Conservation (phyloP, 208 protist species). For the Trypanosomatidae sp. region DNA sequence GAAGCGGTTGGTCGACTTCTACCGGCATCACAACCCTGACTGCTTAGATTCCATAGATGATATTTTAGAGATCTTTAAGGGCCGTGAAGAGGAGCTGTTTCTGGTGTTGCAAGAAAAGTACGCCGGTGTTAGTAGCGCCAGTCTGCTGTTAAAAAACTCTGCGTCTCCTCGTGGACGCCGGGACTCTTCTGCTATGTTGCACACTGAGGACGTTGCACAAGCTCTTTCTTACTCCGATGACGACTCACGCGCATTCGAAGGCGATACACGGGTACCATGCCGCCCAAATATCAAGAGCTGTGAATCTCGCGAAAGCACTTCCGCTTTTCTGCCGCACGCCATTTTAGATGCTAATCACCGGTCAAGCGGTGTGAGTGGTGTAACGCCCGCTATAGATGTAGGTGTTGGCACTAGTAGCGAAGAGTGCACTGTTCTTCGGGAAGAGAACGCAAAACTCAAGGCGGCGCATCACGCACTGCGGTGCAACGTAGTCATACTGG, state of each 20-base stretch:
- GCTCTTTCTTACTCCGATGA: too few relatives aligned
- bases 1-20: slow-evolving; percentile 10
- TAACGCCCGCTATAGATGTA: too few relatives aligned
- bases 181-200: neutral
- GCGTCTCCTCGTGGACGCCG: neutral
- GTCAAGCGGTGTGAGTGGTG: too few relatives aligned
- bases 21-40: slow-evolving; percentile 13
- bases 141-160: neutral
- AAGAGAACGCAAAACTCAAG: neutral
- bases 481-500: slow-evolving; percentile 10
- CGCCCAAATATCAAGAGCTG: too few relatives aligned
- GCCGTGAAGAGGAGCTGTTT: slow-evolving; percentile 23
- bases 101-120: slow-evolving; percentile 24
- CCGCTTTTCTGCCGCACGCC: too few relatives aligned
- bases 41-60: slow-evolving; percentile 29
- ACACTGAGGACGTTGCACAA: too few relatives aligned
- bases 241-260: too few relatives aligned
- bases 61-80: slow-evolving; percentile 25
- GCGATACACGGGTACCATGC: too few relatives aligned
- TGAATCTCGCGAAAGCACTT: too few relatives aligned
- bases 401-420: too few relatives aligned
- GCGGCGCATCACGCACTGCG: neutral
- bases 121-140: too few relatives aligned
- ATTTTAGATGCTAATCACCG: too few relatives aligned
- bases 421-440: neutral